phyloP scores from a whole-genome alignment of 345 rosid genomes.

The Pelargonium nanum region DNA sequence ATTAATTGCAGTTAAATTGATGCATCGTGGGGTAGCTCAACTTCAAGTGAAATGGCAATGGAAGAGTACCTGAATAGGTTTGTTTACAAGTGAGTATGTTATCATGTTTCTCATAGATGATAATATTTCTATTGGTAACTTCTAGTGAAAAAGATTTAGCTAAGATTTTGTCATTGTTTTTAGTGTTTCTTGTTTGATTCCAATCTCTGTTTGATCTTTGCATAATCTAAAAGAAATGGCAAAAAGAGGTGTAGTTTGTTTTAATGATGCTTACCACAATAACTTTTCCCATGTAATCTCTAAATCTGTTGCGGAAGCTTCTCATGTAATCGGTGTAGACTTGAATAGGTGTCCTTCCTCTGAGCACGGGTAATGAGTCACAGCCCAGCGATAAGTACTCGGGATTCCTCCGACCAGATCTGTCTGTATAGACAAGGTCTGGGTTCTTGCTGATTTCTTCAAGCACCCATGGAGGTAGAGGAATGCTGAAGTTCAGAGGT shows the following conservation, averaged over 20 bases:
- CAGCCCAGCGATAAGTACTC: constrained; percentile 90
- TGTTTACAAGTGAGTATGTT: background rate
- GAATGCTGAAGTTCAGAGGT: constrained; percentile 44
- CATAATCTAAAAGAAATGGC: background rate
- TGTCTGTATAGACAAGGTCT: constrained; percentile 88
- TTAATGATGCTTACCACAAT: constrained; percentile 49
- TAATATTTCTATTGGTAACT: background rate
- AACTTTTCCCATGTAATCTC: constrained; percentile 53
- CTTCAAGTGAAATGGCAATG: background rate
- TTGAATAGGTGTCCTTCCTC: constrained; percentile 92
- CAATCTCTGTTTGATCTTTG: no score
- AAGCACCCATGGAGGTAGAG: constrained; percentile 93
- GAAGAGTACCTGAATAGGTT: background rate
- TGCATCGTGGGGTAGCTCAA: background rate
- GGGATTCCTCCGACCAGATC: constrained; percentile 78
- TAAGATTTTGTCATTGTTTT: background rate
- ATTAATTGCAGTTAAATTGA: background rate
- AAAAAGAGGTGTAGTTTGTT: background rate
- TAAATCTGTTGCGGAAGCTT: constrained; percentile 77
- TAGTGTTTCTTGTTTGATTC: background rate
- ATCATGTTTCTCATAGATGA: background rate
- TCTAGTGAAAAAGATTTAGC: background rate
- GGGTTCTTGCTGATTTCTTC: constrained; percentile 85
- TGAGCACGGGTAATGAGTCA: constrained; percentile 61
- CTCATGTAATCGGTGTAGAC: constrained; percentile 87